Percentiles rank a stretch among this genome's conserved stretches.
Conservation (phyloP, 176 grass and related monocot species). For the Aegilops longissima region DNA sequence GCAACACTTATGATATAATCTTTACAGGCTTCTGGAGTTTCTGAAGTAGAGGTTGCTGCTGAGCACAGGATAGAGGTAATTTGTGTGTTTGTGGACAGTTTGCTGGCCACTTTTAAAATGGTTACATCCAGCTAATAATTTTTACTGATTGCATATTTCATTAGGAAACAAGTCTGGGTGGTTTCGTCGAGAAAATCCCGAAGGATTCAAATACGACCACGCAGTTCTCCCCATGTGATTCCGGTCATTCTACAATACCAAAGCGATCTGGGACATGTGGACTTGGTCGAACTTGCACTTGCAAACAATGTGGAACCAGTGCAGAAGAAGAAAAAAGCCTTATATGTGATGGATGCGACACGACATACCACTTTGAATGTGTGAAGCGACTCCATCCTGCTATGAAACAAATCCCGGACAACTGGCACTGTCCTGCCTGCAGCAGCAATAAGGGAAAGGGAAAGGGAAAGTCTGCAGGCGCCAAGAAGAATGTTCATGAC, state of each 20-base stretch:
- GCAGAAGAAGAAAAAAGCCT: slow-evolving; percentile 56
- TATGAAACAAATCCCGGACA: slow-evolving; percentile 50
- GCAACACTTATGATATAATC: slow-evolving; percentile 19
- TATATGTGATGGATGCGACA: slow-evolving; percentile 82
- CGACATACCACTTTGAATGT: slow-evolving; percentile 74
- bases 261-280: slow-evolving; percentile 38
- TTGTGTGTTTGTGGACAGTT: slow-evolving; percentile 25
- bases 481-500: slow-evolving; percentile 29
- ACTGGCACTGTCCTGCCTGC: slow-evolving; percentile 78
- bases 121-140: slow-evolving; percentile 6
- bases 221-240: slow-evolving; percentile 57
- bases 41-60: slow-evolving; percentile 46
- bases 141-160: slow-evolving; percentile 28
- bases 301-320: slow-evolving; percentile 63
- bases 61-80: slow-evolving; percentile 61
- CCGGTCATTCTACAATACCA: slow-evolving; percentile 73
- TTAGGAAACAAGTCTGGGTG: slow-evolving; percentile 59
- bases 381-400: slow-evolving; percentile 42
- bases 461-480: slow-evolving; percentile 21
- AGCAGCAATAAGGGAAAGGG: slow-evolving; percentile 35
- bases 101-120: neutral
- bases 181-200: slow-evolving; percentile 32
- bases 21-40: slow-evolving; percentile 58
- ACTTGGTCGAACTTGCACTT: slow-evolving; percentile 38
- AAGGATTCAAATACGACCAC: slow-evolving; percentile 55